Evolutionary conservation across 169 alveolate genomes (phyloP), one percentile per base, ranked within the genome.

Genomic region (Cryptosporidium ubiquitum): DNA sequence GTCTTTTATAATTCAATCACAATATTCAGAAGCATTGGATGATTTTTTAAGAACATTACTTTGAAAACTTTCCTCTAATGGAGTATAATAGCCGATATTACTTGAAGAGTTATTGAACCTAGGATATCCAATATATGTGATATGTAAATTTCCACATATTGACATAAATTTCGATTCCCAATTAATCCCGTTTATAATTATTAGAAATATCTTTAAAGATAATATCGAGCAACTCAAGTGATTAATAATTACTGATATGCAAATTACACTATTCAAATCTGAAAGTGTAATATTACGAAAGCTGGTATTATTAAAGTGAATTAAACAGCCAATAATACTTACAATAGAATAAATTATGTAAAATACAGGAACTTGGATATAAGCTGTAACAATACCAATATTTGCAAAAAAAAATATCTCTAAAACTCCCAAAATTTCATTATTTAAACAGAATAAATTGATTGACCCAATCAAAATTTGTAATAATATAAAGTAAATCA

Each of bases 161-260:
- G 49, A n/a, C 51, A 18, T 29, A 10, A 64, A 14, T n/a, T 31
- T 33, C 7, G 42, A 64, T 29, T 64, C 49, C 71, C 71, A 64
- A 79, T 79, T 12, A 16, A 79, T 61, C 18, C 40, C 20, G 10
- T 61, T 44, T 61, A 29, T 40, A 42, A 79, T 40, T 23, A 61
- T 6, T 7, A 61, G 29, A 37, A 61, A 61, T 37, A 79, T 26
- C 35, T 75, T 44, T 3, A 75, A 14, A 20, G 89, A 60, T 37
- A 79, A 29, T n/a, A 79, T 35, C 10, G 89, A 58, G 23, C 89
- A 79, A 33, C 79, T 39, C 3, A 58, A 60, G 61, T 44, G 29
- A 31, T 29, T 35, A 14, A 42, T 61, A 29, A 58, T 49, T 40
- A 23, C 89, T 40, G 74, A 20, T 26, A 79, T 79, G 29, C 20